Evolutionary conservation across 2,329 filamentous ascomycete species (phyloP).

Genomic region (Exophiala spinifera): DNA sequence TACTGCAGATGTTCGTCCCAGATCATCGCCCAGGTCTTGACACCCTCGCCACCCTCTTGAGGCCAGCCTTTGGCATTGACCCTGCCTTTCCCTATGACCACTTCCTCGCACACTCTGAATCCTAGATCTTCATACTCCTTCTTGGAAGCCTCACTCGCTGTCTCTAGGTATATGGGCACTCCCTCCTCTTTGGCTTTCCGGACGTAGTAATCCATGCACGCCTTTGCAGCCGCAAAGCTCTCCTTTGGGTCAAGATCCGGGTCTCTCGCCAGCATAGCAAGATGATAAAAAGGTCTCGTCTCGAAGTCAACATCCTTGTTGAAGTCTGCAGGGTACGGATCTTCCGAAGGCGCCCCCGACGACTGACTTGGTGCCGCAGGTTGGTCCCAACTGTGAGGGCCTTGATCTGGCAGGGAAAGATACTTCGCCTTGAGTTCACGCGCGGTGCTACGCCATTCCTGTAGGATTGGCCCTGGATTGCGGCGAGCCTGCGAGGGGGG

Average conservation of each 20-base stretch:
- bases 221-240: conserved; percentile 17
- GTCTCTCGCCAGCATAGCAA: conserved; percentile 26
- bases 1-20: conserved; percentile 25
- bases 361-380: conserved; percentile 29
- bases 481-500: conserved; percentile 27
- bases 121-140: conserved; percentile 26
- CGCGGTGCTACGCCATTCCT: conserved; percentile 24
- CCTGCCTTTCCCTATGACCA: conserved; percentile 24
- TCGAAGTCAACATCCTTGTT: conserved; percentile 30
- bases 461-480: conserved; percentile 27
- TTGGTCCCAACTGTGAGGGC: conserved; percentile 27
- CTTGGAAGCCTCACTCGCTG: conserved; percentile 19
- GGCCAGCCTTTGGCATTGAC: conserved; percentile 26
- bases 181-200: conserved; percentile 24
- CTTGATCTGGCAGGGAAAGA: conserved; percentile 25
- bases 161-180: conserved; percentile 27
- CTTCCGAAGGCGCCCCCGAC: conserved; percentile 26
- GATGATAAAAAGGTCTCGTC: conserved; percentile 27
- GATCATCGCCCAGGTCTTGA: conserved; percentile 28
- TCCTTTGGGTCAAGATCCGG: conserved; percentile 13
- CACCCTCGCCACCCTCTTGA: conserved; percentile 24
- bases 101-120: conserved; percentile 27
- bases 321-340: conserved; percentile 29
- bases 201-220: conserved; percentile 22
- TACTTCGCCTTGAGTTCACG: conserved; percentile 27